These are phyloP conservation scores for Ganoderma sp. DNA, from an alignment of 1,284 basidiomycete species.

Conservation along the genomic window DNA sequence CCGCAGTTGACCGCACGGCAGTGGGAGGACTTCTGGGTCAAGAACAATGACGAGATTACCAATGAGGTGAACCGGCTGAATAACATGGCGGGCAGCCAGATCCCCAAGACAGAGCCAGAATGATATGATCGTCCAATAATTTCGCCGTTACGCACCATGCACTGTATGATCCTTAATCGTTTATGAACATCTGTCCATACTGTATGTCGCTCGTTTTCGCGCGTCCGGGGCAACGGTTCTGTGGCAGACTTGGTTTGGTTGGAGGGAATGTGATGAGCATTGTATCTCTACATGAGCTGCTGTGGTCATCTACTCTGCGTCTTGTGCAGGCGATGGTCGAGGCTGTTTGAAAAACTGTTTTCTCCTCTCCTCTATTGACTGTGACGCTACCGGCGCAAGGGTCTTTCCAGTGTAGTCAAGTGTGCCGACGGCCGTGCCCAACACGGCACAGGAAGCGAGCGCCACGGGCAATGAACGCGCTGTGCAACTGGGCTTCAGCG, in stretches of 20 bases:
- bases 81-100: slow-evolving; percentile 2
- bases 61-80: slow-evolving; percentile 31
- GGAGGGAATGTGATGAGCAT: slow-evolving; percentile 15
- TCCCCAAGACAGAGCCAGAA: slow-evolving; percentile 20
- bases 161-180: background rate
- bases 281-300: slow-evolving; percentile 30
- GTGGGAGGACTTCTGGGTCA: slow-evolving; percentile 65
- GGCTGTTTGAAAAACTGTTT: slow-evolving; percentile 76
- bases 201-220: background rate
- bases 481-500: slow-evolving; percentile 42
- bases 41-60: slow-evolving; percentile 50
- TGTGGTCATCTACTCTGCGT: slow-evolving; percentile 35
- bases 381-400: slow-evolving; percentile 49
- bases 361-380: slow-evolving; percentile 61
- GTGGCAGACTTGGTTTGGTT: background rate
- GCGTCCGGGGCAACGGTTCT: background rate
- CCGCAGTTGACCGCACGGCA: slow-evolving; percentile 51
- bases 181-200: background rate
- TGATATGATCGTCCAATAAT: slow-evolving; percentile 5
- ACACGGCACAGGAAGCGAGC: slow-evolving; percentile 78
- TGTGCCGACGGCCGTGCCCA: slow-evolving; percentile 83
- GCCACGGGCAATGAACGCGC: slow-evolving; percentile 88
- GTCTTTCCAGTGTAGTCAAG: slow-evolving; percentile 81
- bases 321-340: slow-evolving; percentile 39
- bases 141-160: background rate